A percentile compares a stretch with the other conserved stretches of the same genome.
Evolutionary conservation across 345 rosid genomes (phyloP).

Genomic region (Triadica sebifera): DNA sequence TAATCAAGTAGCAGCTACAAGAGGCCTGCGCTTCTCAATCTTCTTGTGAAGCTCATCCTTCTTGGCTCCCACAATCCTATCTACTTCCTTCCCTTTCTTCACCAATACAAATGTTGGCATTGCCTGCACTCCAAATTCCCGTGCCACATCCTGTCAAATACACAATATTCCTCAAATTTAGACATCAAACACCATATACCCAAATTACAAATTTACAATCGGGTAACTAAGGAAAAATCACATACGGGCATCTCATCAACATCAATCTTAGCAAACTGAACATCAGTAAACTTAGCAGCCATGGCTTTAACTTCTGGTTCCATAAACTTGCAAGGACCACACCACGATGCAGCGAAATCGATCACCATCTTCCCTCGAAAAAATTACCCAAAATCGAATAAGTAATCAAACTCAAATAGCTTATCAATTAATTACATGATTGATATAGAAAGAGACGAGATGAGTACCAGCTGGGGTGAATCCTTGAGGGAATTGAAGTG

Average conservation of each 20-base stretch:
- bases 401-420: not conserved
- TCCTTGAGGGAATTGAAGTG: conserved; percentile 66
- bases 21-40: conserved; percentile 38
- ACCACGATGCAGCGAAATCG: conserved; percentile 85
- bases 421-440: not conserved
- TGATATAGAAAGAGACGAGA: not conserved
- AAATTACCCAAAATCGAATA: not conserved
- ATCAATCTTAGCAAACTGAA: conserved; percentile 73
- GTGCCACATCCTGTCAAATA: conserved; percentile 58
- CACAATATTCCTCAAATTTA: conserved; percentile 1
- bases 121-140: conserved; percentile 61
- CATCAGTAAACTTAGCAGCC: conserved; percentile 52
- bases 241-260: conserved; percentile 79
- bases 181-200: not conserved
- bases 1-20: conserved; percentile 3
- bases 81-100: conserved; percentile 72
- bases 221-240: not conserved
- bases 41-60: conserved; percentile 63
- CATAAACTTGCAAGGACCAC: conserved; percentile 77
- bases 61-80: conserved; percentile 58
- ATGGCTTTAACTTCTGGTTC: conserved; percentile 51
- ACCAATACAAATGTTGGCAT: conserved; percentile 94
- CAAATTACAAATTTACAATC: not conserved
- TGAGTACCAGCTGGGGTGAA: conserved; percentile 51
- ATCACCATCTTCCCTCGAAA: conserved; percentile 52